phyloP scores from a whole-genome alignment of 2,329 filamentous ascomycete genomes.

The Penicillium sp. region DNA sequence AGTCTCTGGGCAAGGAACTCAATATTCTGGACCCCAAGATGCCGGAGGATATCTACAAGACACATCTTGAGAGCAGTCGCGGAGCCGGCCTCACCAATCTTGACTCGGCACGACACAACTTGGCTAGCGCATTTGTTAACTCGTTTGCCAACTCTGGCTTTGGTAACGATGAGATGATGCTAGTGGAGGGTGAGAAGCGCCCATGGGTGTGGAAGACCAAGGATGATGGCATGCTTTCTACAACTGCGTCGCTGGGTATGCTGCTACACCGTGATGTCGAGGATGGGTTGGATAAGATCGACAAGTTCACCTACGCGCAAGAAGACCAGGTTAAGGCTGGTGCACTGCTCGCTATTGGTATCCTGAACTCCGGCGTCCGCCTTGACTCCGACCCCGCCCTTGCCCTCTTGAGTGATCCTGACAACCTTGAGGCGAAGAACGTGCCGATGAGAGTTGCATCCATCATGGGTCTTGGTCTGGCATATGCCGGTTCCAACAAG shows the following conservation, averaged over 20 bases:
- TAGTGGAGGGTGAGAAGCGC: conserved; percentile 81
- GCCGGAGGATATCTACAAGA: conserved; percentile 99
- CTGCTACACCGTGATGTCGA: conserved; percentile 93
- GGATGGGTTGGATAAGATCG: conserved; percentile 85
- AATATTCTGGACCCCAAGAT: conserved; percentile 96
- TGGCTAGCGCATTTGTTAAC: conserved; percentile 94
- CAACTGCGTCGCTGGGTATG: conserved; percentile 87
- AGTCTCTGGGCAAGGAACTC: conserved; percentile 87
- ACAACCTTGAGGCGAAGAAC: conserved; percentile 76
- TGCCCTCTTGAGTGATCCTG: conserved; percentile 75
- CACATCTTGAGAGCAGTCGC: conserved; percentile 90
- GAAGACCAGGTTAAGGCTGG: conserved; percentile 88
- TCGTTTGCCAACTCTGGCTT: conserved; percentile 96
- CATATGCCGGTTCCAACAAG: conserved; percentile 92
- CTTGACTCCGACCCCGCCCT: conserved; percentile 87
- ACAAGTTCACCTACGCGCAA: conserved; percentile 82
- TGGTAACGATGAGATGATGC: conserved; percentile 96
- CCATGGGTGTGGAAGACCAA: conserved; percentile 99
- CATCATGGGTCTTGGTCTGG: conserved; percentile 93
- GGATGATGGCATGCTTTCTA: conserved; percentile 95
- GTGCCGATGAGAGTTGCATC: conserved; percentile 74
- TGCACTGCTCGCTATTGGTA: conserved; percentile 87
- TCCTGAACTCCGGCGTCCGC: conserved; percentile 89
- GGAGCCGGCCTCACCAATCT: conserved; percentile 91
- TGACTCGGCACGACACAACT: conserved; percentile 91